Conservation (phyloP, 208 protist species). For the Leishmania major region DNA sequence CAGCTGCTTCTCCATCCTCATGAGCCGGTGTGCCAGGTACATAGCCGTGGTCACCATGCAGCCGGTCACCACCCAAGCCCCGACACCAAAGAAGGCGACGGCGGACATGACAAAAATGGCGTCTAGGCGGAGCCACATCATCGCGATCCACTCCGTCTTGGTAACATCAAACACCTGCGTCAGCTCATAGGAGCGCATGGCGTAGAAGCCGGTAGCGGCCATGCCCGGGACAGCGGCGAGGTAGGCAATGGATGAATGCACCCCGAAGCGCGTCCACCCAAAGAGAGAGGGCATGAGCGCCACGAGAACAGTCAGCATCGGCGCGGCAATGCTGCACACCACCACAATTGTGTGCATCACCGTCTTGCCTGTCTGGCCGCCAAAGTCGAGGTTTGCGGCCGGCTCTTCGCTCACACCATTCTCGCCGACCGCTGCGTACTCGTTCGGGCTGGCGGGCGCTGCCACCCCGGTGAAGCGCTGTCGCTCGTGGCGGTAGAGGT, state of each 20-base stretch:
- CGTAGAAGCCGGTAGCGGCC: conserved; percentile 51
- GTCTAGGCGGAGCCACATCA: conserved; percentile 90
- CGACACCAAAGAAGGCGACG: conserved; percentile 59
- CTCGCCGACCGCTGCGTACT: conserved; percentile 21
- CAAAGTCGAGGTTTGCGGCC: not conserved
- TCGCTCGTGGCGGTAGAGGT: conserved; percentile 54
- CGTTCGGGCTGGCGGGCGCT: conserved; percentile 12
- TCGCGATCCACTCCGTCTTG: conserved; percentile 67
- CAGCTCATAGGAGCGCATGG: conserved; percentile 40
- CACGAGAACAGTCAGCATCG: conserved; percentile 43
- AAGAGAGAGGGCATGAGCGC: conserved; percentile 45
- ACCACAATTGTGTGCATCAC: conserved; percentile 63
- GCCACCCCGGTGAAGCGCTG: conserved; percentile 28
- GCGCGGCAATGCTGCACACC: conserved; percentile 51
- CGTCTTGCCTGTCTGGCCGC: conserved; percentile 18
- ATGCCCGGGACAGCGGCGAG: conserved; percentile 51
- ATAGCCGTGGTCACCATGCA: conserved; percentile 53
- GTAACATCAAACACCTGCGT: conserved; percentile 46
- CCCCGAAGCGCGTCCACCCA: conserved; percentile 48
- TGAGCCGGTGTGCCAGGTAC: conserved; percentile 77
- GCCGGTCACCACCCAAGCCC: conserved; percentile 53
- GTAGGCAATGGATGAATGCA: conserved; percentile 47
- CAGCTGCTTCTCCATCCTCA: conserved; percentile 77
- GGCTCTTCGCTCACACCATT: not conserved
- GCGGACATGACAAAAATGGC: conserved; percentile 70